Evolutionary conservation across 331 rosid species (phyloP), one percentile per base, ranked within the genome.

Genomic region (Cucumis variabilis): DNA sequence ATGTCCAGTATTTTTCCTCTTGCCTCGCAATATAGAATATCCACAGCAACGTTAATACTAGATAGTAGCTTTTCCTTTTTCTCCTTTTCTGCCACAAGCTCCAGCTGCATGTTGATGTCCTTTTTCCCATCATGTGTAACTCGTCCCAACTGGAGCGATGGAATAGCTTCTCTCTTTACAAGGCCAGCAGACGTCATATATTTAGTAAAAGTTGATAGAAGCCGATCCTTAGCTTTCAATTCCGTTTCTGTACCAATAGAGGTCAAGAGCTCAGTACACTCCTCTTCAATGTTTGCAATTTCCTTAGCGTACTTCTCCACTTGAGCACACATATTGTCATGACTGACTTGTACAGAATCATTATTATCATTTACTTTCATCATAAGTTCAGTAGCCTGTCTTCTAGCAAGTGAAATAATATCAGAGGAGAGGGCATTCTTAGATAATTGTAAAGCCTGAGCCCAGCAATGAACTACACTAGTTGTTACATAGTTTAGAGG

Each of bases 401-500:
- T 92, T 89, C 97, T 93, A 82, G 97, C 92, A 83, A 94, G 94
- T 90, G 98, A 96, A 48, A 95, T 96, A 79, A 91, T 76, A 51
- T 96, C 99, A 51, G 99, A 92, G 86, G 96, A 94, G 81, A 92
- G 87, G 87, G 95, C 93, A 91, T 89, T 93, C 23, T 91, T 82
- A 73, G 97, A 91, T 87, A 94, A 88, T 86, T 95, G 98, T 90
- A 96, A 90, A 92, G 92, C 93, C 89, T 96, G 98, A 58, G 97
- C 96, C 99, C 99, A 96, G 78, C 96, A 93, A 94, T 96, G 97
- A 81, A 95, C 93, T 46, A 96, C 96, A 91, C 98, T 96, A 28
- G 95, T 94, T 88, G 98, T 92, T 87, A 90, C 91, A 91, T 96
- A 96, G 89, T 94, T 95, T 89, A 95, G 87, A 2, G 99, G 99